Base-by-base conservation (phyloP, 2,329 filamentous ascomycete species). In the Emericellopsis atlantica region DNA sequence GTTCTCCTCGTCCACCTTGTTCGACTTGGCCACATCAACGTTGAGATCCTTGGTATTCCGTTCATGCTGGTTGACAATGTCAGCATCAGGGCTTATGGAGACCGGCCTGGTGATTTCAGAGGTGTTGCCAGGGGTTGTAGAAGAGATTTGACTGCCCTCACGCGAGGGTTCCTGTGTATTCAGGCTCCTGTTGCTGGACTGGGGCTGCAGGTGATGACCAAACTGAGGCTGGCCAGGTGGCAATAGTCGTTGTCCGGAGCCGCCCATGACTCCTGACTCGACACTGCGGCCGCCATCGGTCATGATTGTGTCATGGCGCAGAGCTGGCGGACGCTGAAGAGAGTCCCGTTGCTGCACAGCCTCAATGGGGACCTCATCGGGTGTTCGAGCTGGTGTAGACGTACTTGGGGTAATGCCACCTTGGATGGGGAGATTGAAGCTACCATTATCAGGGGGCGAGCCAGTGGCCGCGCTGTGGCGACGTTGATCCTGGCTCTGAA, bases 1-100 rank as follows among this genome's bases (percentile, higher is more conserved):
- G 41, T 59, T 55, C 3, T 57, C 51, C 21, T 51, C 48, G 6
- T 44, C 45, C 5, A 48, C 49, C 24, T 44, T 42, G 40, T 51
- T 49, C 14, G 46, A 43, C 22, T 44, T 45, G 16, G 45, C 44
- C 4, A 50, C 43, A 23, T 51, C 48, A 12, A 47, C 42, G 23
- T 37, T 44, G 32, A 45, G 42, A n/a, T 37, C 32, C 15, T 33
- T 43, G n/a, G 37, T 21, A 23, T 23, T 18, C 5, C 29, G 10
- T 12, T 34, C 37, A 8, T 39, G 26, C 10, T 18, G 24, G 21
- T 15, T n/a, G 6, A 34, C 24, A n/a, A 36, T 4, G 5, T 24
- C 36, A n/a, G 32, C 22, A 8, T 34, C 36, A 23, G 40, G 39
- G 10, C 39, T 36, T 9, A 22, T 10, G 5, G 39, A 41, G 5